Evolutionary conservation across 805 yeast species (phyloP).

Genomic region (Wickerhamia fluorescens): DNA sequence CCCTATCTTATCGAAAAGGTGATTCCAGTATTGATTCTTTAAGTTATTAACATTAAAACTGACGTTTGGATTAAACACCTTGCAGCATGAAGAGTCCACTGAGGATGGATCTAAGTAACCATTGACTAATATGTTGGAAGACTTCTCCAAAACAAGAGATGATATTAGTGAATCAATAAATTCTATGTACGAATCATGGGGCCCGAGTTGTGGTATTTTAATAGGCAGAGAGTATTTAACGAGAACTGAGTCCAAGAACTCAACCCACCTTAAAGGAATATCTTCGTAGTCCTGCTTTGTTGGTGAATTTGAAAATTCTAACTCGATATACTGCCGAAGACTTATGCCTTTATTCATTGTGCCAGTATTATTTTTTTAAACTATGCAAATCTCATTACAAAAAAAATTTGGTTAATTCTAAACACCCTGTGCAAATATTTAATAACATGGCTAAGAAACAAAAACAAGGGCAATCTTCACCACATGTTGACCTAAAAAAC

Average conservation of each 20-base stretch:
- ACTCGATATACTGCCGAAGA: background rate
- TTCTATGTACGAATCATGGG: conserved; percentile 11
- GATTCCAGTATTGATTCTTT: conserved; percentile 40
- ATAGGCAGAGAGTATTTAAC: too few relatives aligned
- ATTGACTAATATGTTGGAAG: conserved; percentile 30
- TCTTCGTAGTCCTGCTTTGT: too few relatives aligned
- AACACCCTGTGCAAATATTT: background rate
- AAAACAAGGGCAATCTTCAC: conserved; percentile 1
- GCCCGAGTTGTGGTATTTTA: too few relatives aligned
- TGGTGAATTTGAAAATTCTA: background rate
- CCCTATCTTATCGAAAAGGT: conserved; percentile 35
- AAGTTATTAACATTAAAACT: conserved; percentile 31
- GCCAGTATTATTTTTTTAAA: background rate
- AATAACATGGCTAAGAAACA: conserved; percentile 1
- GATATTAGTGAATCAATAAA: conserved; percentile 37
- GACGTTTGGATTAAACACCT: conserved; percentile 24
- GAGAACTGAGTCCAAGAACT: too few relatives aligned
- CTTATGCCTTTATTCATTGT: conserved; percentile 1
- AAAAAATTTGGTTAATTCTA: background rate
- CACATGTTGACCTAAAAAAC: conserved; percentile 38
- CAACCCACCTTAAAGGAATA: too few relatives aligned
- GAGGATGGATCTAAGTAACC: conserved; percentile 39
- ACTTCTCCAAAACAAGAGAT: conserved; percentile 19
- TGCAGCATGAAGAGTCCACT: conserved; percentile 20
- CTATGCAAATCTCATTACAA: background rate